Percentiles rank a stretch among this genome's conserved stretches.
Conservation (phyloP, 192 early-diverging fungal genomes). For the Dissophora globulifera region DNA sequence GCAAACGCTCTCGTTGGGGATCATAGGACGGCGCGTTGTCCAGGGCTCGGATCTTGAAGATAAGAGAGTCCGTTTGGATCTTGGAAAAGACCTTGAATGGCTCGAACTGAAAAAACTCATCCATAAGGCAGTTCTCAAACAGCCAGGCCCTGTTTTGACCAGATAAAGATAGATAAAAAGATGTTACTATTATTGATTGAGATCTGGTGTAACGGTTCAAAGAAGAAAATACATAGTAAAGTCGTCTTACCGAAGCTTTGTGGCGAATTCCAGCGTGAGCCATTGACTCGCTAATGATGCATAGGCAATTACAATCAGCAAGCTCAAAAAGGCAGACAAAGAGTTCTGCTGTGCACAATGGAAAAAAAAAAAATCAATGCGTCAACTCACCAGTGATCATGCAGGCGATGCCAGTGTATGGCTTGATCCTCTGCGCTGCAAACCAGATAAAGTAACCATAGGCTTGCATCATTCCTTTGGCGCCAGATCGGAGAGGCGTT, state of each 20-base stretch:
- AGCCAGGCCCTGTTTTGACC: slow-evolving; percentile 57
- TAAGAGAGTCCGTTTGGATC: slow-evolving; percentile 68
- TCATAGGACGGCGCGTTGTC: background rate
- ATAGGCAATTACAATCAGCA: slow-evolving; percentile 3
- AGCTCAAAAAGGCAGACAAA: background rate
- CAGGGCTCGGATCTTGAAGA: slow-evolving; percentile 60
- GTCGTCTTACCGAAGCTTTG: slow-evolving; percentile 56
- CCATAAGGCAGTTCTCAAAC: slow-evolving; percentile 60
- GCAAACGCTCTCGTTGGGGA: background rate
- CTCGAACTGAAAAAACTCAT: slow-evolving; percentile 67
- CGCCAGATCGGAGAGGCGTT: background rate
- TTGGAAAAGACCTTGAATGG: slow-evolving; percentile 71
- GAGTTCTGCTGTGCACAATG: background rate
- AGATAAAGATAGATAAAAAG: background rate
- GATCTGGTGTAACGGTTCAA: background rate
- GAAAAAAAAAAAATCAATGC: background rate
- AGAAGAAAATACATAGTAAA: background rate
- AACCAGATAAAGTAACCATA: slow-evolving; percentile 72
- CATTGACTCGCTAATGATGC: slow-evolving; percentile 61
- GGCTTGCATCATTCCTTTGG: slow-evolving; percentile 63
- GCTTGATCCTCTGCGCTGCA: slow-evolving; percentile 60
- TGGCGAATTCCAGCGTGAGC: slow-evolving; percentile 67
- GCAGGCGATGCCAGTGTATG: slow-evolving; percentile 57
- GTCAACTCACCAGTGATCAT: slow-evolving; percentile 60
- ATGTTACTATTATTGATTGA: too few relatives aligned